Conservation (phyloP, 2,329 filamentous ascomycete species). For the Hypoxylon sp. region DNA sequence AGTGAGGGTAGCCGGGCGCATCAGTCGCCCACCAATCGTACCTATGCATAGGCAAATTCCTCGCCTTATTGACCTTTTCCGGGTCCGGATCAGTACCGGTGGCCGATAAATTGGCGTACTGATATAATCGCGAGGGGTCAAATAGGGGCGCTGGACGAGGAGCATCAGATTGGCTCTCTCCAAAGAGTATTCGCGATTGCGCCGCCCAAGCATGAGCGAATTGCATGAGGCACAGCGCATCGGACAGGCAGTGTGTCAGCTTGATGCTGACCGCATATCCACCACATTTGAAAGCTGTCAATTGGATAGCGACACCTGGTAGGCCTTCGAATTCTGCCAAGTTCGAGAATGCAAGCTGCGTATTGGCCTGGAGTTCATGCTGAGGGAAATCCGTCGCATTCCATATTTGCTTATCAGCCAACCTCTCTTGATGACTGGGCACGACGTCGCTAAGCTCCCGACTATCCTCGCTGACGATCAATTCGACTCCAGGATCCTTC, state of each 20-base stretch:
- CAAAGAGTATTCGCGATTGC: conserved; percentile 47
- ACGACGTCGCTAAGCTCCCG: conserved; percentile 52
- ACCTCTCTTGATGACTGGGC: conserved; percentile 47
- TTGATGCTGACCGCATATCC: conserved; percentile 60
- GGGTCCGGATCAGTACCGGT: conserved; percentile 47
- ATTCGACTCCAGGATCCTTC: conserved; percentile 61
- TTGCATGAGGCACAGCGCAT: conserved; percentile 60
- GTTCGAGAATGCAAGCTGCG: conserved; percentile 55
- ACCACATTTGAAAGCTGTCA: conserved; percentile 59
- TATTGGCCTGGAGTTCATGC: conserved; percentile 54
- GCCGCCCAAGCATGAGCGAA: conserved; percentile 62
- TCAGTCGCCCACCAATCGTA: conserved; percentile 63
- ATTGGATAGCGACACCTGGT: conserved; percentile 57
- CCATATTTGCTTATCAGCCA: conserved; percentile 53
- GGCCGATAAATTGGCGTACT: conserved; percentile 50
- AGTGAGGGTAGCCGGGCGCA: conserved; percentile 53
- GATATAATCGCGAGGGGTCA: conserved; percentile 59
- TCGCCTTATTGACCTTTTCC: conserved; percentile 51
- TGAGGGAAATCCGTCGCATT: conserved; percentile 56
- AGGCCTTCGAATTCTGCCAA: conserved; percentile 51
- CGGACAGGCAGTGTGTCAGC: conserved; percentile 62
- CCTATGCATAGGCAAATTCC: conserved; percentile 61
- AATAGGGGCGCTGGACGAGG: conserved; percentile 54
- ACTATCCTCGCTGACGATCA: conserved; percentile 54
- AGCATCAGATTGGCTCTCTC: background rate